Conservation (phyloP, 1,284 basidiomycete genomes). For the Thecaphora thlaspeos region DNA sequence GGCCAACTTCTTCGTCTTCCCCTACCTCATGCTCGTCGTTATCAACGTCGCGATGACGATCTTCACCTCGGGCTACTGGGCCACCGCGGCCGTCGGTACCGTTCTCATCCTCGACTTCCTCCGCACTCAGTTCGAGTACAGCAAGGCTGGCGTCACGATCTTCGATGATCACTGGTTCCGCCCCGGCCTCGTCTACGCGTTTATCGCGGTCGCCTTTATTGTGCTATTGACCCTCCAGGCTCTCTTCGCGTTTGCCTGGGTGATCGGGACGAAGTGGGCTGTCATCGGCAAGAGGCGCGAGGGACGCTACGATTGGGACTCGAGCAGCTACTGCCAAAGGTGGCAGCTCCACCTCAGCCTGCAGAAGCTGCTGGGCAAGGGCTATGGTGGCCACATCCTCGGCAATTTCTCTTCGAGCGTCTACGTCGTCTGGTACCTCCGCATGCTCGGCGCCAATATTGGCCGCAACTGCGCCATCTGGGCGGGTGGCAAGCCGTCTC, state of each 20-base stretch:
- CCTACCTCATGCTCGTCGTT: conserved; percentile 54
- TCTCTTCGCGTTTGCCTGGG: conserved; percentile 50
- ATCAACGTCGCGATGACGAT: conserved; percentile 54
- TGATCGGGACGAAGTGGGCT: conserved; percentile 54
- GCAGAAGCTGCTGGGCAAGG: conserved; percentile 49
- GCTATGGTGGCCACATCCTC: conserved; percentile 54
- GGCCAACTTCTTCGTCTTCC: conserved; percentile 57
- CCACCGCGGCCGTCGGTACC: conserved; percentile 51
- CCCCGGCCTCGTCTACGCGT: conserved; percentile 50
- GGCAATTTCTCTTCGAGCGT: conserved; percentile 50
- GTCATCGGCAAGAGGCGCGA: conserved; percentile 55
- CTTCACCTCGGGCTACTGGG: conserved; percentile 55
- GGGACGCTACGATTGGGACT: conserved; percentile 58
- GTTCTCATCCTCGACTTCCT: conserved; percentile 51
- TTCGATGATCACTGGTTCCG: conserved; percentile 57
- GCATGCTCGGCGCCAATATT: conserved; percentile 51
- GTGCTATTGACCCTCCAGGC: conserved; percentile 50
- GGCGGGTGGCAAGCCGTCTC: conserved; percentile 56
- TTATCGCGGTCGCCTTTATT: conserved; percentile 51
- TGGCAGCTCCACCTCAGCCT: conserved; percentile 56
- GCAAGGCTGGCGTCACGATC: conserved; percentile 21
- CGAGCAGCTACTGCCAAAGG: conserved; percentile 57
- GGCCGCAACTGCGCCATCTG: conserved; percentile 55
- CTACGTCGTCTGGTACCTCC: conserved; percentile 55
- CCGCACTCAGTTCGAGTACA: conserved; percentile 36